phyloP scores from a whole-genome alignment of 345 rosid genomes.

The Ceriops tagal region DNA sequence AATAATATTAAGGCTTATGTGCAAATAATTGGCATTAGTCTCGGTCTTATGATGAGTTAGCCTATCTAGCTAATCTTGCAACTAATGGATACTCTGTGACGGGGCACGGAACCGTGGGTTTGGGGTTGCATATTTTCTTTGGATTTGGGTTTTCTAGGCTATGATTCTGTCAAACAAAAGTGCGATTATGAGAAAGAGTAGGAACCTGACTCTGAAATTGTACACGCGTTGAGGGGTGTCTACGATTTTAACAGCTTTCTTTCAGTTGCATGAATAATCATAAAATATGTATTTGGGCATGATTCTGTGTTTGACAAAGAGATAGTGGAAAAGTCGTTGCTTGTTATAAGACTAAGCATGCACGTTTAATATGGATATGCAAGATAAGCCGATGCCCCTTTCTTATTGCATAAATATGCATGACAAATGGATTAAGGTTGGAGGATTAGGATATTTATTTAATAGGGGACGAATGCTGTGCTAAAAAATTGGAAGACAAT shows the following conservation, averaged over 20 bases:
- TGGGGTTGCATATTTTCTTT: slow-evolving; percentile 19
- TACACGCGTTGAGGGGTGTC: not conserved
- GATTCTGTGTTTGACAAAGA: not conserved
- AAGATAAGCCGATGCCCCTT: slow-evolving; percentile 4
- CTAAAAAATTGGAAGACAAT: slow-evolving; percentile 31
- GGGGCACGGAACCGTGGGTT: slow-evolving; percentile 22
- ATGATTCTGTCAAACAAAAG: slow-evolving; percentile 18
- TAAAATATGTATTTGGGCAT: too few relatives aligned
- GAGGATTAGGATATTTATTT: not conserved
- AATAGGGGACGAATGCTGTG: slow-evolving; percentile 27
- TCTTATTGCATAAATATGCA: slow-evolving; percentile 12
- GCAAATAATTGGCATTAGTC: too few relatives aligned
- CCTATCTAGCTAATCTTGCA: not conserved
- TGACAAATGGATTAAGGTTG: slow-evolving; percentile 19
- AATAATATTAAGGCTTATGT: too few relatives aligned
- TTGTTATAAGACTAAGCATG: not conserved
- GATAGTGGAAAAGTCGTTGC: not conserved
- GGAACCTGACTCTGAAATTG: slow-evolving; percentile 8
- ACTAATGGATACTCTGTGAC: slow-evolving; percentile 7
- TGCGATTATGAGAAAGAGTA: slow-evolving; percentile 5
- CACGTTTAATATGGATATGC: not conserved
- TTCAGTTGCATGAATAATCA: not conserved
- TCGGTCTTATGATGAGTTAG: not conserved
- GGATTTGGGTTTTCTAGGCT: slow-evolving; percentile 1
- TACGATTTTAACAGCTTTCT: slow-evolving; percentile 11